Conservation (phyloP, 2,329 filamentous ascomycete genomes). For the Colletotrichum camelliae region DNA sequence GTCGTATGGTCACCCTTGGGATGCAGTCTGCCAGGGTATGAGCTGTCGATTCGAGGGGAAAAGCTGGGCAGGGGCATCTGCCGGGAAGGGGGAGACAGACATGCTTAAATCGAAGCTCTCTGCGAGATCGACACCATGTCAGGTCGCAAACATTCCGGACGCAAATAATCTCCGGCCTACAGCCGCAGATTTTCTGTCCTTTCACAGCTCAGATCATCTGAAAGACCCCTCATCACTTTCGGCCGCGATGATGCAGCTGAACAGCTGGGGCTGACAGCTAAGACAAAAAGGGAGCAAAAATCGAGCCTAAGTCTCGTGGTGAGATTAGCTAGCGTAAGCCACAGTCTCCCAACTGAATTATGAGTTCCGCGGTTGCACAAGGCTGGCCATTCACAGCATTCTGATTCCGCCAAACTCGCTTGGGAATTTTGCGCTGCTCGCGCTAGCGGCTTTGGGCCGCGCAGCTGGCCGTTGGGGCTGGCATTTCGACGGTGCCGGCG, state of each 20-base stretch:
- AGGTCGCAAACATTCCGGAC: background rate
- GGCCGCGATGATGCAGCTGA: background rate
- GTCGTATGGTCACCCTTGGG: background rate
- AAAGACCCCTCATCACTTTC: background rate
- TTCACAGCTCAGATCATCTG: background rate
- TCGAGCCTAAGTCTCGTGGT: background rate
- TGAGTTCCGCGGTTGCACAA: background rate
- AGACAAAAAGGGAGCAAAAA: background rate
- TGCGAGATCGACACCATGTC: background rate
- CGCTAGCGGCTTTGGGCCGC: background rate
- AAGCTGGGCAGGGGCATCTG: background rate
- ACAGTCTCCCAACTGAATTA: background rate
- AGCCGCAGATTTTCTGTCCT: background rate
- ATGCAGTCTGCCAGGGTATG: background rate
- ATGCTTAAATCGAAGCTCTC: background rate
- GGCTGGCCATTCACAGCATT: conserved; percentile 6
- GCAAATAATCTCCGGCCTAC: background rate
- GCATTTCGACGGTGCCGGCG: background rate
- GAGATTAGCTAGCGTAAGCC: background rate
- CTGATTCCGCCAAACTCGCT: background rate
- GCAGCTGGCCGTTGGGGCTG: background rate
- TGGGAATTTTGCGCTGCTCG: background rate
- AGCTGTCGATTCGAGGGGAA: background rate
- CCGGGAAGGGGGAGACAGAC: background rate
- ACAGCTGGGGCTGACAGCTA: conserved; percentile 1